Evolutionary conservation across 805 yeast genomes (phyloP), one percentile per base, ranked within the genome.

Genomic region (Ogataea zsoltii): DNA sequence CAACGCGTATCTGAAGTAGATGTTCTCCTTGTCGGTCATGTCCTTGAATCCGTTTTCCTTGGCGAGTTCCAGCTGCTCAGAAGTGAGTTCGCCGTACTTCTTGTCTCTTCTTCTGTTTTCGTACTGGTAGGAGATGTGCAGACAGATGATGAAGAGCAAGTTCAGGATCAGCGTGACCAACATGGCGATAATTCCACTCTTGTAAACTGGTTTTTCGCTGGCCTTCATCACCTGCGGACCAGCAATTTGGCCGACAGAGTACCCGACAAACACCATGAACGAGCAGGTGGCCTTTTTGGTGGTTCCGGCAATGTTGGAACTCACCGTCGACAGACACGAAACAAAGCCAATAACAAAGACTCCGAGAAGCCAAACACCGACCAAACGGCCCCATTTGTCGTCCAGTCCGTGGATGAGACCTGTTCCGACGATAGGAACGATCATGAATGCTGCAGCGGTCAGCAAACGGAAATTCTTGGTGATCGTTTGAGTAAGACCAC

Each of bases 221-320:
- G 70, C 69, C 54, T 79, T 74, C 63, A 81, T 80, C 56, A 79
- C 62, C 55, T 81, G 85, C 3, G 88, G 86, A 1, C 85, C 86
- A 33, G 78, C 68, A 49, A 84, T 66, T 54, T 81, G 72, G 7
- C 81, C 77, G 23, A 79, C 64, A 14, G 79, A 76, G 57, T 78
- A 79, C 9, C 74, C 76, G 46, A 79, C 67, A 77, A 80, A 75
- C 3, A 81, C 77, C 33, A 72, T 56, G 7, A 76, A 79, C 49
- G 76, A 76, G 41, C 82, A 60, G 21, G 74, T 70, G 16, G 79
- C 60, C 50, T 80, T 71, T 53, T 80, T 81, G 7, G 83, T 77
- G 37, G 79, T 76, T 4, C 85, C 85, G 1, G 85, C 79, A 3
- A 83, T 77, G 54, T 80, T 81, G 42, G 83, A 44, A 16, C 33